These are phyloP conservation scores for Avena eriantha DNA, from an alignment of 176 grass and related monocot species.

Conservation along the genomic window DNA sequence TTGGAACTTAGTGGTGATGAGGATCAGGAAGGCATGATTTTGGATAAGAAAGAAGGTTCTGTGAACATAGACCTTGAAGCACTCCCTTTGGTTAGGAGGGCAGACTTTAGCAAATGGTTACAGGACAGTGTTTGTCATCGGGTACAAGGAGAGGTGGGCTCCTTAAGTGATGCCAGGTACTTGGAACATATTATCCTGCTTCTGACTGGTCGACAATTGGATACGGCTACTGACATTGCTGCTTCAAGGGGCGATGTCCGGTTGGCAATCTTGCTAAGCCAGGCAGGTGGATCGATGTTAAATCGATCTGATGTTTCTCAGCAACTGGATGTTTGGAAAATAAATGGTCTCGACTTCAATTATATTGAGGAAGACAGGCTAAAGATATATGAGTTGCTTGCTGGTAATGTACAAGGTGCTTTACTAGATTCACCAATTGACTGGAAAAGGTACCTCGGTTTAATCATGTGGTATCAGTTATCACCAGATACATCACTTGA, in stretches of 20 bases:
- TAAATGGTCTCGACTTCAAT: conserved; percentile 82
- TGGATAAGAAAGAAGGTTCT: conserved; percentile 78
- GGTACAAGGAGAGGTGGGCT: conserved; percentile 77
- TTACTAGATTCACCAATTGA: conserved; percentile 71
- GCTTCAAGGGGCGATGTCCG: conserved; percentile 82
- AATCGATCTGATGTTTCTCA: conserved; percentile 82
- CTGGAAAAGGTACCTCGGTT: conserved; percentile 93
- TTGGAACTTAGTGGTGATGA: conserved; percentile 55
- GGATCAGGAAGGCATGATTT: conserved; percentile 75
- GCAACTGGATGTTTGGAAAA: conserved; percentile 85
- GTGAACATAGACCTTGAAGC: conserved; percentile 74
- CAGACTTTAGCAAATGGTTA: conserved; percentile 87
- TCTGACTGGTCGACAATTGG: conserved; percentile 86
- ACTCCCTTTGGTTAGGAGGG: conserved; percentile 81
- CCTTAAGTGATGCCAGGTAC: conserved; percentile 77
- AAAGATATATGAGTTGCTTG: conserved; percentile 84
- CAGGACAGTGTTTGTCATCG: conserved; percentile 87
- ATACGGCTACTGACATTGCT: conserved; percentile 78
- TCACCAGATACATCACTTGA: conserved; percentile 75
- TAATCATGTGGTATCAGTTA: conserved; percentile 89
- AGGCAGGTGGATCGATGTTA: conserved; percentile 82
- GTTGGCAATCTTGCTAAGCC: conserved; percentile 79
- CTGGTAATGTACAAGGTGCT: conserved; percentile 75
- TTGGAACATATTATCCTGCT: conserved; percentile 85
- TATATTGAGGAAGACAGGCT: conserved; percentile 86